Evolutionary conservation across 164 flowering plant species (phyloP), one percentile per base, ranked within the genome.

Genomic region (Sextonia rubra): DNA sequence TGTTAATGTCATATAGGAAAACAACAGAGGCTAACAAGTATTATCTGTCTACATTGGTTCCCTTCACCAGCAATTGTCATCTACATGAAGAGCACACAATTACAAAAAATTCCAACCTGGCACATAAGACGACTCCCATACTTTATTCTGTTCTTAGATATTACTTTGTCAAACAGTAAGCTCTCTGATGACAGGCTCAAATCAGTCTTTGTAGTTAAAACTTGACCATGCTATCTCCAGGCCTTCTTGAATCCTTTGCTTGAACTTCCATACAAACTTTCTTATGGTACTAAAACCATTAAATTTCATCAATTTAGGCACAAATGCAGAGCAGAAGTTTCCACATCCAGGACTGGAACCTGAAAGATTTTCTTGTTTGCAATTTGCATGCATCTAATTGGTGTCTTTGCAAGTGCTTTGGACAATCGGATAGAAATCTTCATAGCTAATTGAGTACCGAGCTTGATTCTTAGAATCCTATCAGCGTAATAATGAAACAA

Each of bases 41-140:
- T 7, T 37, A 37, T 0, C 9, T 37, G 44, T 20, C 5, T 52
- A 52, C 58, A 52, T 52, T 14, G 14, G n/a, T 15, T 52, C 0
- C 58, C 58, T 52, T 4, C n/a, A 52, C 2, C 58, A 52, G 58
- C 58, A 15, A 52, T 52, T 52, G 58, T 20, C 20, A 52, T 52
- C n/a, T 52, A 52, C 58, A 52, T 20, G n/a, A 18, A 15, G n/a
- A n/a, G n/a, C n/a, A 20, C 15, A 20, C 4, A 22, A 56, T 12
- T 48, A 5, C 74, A 74, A 74, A 18, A 74, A 48, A 75, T 30
- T 56, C 86, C 78, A 72, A 81, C 62, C n/a, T 77, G 64, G 47
- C 93, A 90, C 8, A 91, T 80, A 56, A 83, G 86, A 72, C n/a
- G n/a, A 93, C 70, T 74, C 17, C 96, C 94, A 52, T 89, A 85